Evolutionary conservation across 495 filamentous ascomycete genomes (phyloP), one percentile per base, ranked within the genome.

Genomic region (Tuber indicum): DNA sequence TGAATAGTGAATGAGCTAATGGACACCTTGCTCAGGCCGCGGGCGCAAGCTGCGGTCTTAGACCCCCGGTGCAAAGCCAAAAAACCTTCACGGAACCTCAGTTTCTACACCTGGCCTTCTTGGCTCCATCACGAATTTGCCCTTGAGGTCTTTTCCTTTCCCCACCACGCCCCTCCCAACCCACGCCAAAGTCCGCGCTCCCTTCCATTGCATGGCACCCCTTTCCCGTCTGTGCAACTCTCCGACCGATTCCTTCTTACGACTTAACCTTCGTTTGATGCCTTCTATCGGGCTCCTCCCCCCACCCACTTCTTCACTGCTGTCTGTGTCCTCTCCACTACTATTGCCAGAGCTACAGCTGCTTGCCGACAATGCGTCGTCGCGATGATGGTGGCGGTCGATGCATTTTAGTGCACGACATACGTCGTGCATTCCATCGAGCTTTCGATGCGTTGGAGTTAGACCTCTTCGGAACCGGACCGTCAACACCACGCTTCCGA

Each of bases 131-230:
- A 43, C 77, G 70, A 89, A 85, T 76, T 89, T 86, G 1, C 83
- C 85, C 72, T 86, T 87, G 36, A 92, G 79, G 76, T 88, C 86
- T 49, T 87, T 83, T n/a, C 90, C 85, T 0, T 90, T 91, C 78
- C 89, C 89, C 76, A 88, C 87, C 0, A 89, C 87, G 84, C 92
- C 89, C 79, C 91, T 87, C 84, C 91, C 92, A 45, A 91, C 91
- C 80, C 92, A 93, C 82, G 89, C 88, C 73, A 88, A 85, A 77
- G 92, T 92, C 78, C 91, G 84, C 84, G 91, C 87, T n/a, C 91
- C 90, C 83, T 89, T 91, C 91, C 91, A 93, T 84, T 93, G 91
- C 91, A 93, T 93, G 78, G 92, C 75, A 14, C 91, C 91, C 45
- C 91, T 85, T 77, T 93, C 90, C 84, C 91, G 90, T 19, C 91